Conservation (phyloP, 768 basidiomycete species). For the Leccinum obscurum region DNA sequence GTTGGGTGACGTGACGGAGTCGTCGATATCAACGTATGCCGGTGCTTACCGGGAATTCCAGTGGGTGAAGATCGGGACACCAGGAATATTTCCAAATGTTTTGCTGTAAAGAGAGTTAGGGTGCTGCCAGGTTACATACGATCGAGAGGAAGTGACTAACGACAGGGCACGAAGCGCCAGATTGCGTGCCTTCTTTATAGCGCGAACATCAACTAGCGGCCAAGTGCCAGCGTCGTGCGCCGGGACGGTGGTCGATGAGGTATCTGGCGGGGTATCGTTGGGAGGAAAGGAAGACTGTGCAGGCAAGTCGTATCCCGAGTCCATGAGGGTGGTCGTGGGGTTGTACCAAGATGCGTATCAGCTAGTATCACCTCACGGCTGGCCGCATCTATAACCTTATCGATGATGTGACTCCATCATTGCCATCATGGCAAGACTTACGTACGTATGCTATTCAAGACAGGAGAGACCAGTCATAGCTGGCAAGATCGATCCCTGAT, state of each 20-base stretch:
- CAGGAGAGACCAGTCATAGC: neutral
- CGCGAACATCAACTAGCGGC: neutral
- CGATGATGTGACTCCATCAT: too few species aligned
- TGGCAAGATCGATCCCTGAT: neutral
- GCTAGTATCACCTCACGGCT: neutral
- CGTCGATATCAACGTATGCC: neutral
- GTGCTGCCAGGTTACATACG: neutral
- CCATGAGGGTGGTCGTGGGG: neutral
- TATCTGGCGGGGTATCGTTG: neutral
- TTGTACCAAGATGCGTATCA: neutral
- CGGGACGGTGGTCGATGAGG: neutral
- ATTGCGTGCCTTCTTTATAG: neutral
- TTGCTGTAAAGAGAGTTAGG: slow-evolving; percentile 10
- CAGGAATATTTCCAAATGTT: slow-evolving; percentile 28
- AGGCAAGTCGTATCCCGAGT: neutral
- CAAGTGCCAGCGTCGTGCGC: neutral
- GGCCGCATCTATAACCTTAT: neutral
- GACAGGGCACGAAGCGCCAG: neutral
- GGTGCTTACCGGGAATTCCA: slow-evolving; percentile 22
- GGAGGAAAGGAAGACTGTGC: neutral
- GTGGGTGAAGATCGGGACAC: slow-evolving; percentile 20
- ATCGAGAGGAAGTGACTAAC: neutral
- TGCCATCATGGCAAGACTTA: neutral
- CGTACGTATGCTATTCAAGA: neutral
- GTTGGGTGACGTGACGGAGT: neutral